Percentiles rank a stretch among this genome's conserved stretches.
phyloP scores from a whole-genome alignment of 305 asterid species.

The Fraxinus albicans region DNA sequence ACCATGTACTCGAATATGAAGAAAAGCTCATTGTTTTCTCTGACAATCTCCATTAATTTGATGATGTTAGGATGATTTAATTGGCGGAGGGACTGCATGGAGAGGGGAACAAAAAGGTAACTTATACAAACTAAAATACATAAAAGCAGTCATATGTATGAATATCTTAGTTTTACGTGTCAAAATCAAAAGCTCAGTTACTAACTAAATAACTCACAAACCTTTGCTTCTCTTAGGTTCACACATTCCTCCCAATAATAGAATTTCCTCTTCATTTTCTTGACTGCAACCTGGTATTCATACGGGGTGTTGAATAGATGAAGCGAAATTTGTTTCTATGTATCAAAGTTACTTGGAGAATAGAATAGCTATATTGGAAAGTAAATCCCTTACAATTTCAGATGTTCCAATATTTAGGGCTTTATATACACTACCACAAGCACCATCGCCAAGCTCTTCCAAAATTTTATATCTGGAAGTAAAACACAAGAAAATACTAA shows the following conservation, averaged over 20 bases:
- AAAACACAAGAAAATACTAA: slow-evolving; percentile 26
- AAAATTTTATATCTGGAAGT: slow-evolving; percentile 69
- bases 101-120: slow-evolving; percentile 19
- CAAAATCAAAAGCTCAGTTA: slow-evolving; percentile 15
- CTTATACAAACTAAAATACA: neutral
- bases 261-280: slow-evolving; percentile 91
- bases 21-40: slow-evolving; percentile 87
- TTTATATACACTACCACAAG: slow-evolving; percentile 87
- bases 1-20: slow-evolving; percentile 97
- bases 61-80: slow-evolving; percentile 85
- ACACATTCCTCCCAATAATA: slow-evolving; percentile 89
- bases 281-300: slow-evolving; percentile 81
- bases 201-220: slow-evolving; percentile 25
- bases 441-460: slow-evolving; percentile 92
- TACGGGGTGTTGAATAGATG: slow-evolving; percentile 18
- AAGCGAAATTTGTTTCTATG: neutral
- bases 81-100: slow-evolving; percentile 77
- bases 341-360: slow-evolving; percentile 7
- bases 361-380: slow-evolving; percentile 7
- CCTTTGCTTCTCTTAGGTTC: slow-evolving; percentile 91
- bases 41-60: slow-evolving; percentile 90
- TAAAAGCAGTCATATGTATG: neutral
- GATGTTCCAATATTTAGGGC: slow-evolving; percentile 70
- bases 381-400: slow-evolving; percentile 66
- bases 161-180: slow-evolving; percentile 2